phyloP scores from a whole-genome alignment of 768 basidiomycete genomes.

The Floccularia luteovirens region DNA sequence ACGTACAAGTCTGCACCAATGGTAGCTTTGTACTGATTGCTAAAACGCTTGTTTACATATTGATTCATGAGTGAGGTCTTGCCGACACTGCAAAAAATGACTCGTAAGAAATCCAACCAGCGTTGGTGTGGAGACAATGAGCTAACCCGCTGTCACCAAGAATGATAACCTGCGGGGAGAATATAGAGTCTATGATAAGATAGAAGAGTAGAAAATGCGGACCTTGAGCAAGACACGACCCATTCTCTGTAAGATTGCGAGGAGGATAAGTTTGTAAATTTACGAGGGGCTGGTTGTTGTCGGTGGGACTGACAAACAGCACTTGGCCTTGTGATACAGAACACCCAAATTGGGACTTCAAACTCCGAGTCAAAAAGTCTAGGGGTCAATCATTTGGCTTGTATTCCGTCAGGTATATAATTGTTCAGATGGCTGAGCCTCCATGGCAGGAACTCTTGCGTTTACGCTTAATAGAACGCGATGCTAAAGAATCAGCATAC shows the following conservation, averaged over 20 bases:
- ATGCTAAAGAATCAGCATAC: conserved; percentile 74
- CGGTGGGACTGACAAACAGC: too few relatives aligned
- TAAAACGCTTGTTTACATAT: conserved; percentile 99
- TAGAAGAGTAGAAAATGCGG: conserved; percentile 4
- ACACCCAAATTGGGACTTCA: conserved; percentile 26
- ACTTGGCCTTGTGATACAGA: too few relatives aligned
- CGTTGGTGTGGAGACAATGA: neutral
- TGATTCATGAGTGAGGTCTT: conserved; percentile 99
- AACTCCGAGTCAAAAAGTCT: conserved; percentile 27
- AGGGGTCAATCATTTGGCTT: neutral
- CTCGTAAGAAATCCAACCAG: neutral
- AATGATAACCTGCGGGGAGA: conserved; percentile 81
- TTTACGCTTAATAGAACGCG: conserved; percentile 74
- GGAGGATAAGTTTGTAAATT: conserved; percentile 7
- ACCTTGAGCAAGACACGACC: conserved; percentile 88
- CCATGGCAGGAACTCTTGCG: conserved; percentile 81
- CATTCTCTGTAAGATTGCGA: conserved; percentile 34
- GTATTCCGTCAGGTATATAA: too few relatives aligned
- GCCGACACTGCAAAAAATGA: conserved; percentile 59
- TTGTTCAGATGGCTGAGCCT: conserved; percentile 79
- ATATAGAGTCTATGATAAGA: conserved; percentile 1
- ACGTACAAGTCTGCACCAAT: conserved; percentile 95
- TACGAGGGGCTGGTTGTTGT: too few relatives aligned
- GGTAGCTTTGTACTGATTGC: conserved; percentile 99
- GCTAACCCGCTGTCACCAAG: conserved; percentile 93